Evolutionary conservation across 108 stramenopile species (phyloP), one percentile per base, ranked within the genome.

Genomic region (Nitzschia palea): DNA sequence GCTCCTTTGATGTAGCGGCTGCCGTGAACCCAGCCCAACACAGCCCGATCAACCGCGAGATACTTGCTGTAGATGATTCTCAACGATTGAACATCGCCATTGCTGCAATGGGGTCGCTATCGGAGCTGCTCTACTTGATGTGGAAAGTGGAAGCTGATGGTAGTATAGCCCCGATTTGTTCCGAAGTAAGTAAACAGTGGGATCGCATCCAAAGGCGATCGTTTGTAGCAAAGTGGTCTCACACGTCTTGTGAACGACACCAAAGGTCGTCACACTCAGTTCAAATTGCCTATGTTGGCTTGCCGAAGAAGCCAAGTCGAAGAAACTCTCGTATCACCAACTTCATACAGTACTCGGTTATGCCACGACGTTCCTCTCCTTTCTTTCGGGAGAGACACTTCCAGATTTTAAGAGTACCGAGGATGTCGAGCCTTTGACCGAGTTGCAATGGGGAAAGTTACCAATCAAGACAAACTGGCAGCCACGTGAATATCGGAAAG

Each of bases 391-490:
- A 1, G 31, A n/a, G 23, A 12, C 2, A 22, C n/a, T 48, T 26
- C 59, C 59, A 23, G 40, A 43, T 2, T 60, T 60, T 23, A 37
- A 61, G 12, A 37, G 29, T 22, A 52, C 22, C 32, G 56, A 20
- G 1, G 52, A 40, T 1, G 65, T 50, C 52, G 37, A 6, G 43
- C 4, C 22, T 14, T 53, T 71, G 40, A 2, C 20, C 1, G 36
- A 20, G 17, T 29, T 50, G 3, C 50, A 67, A 25, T 60, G 63
- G 56, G 45, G 50, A 25, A 36, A 17, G 18, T 53, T 74, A 47
- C 83, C 83, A 17, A 58, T 86, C n/a, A 59, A 51, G 14, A 70
- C 62, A 47, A 45, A 65, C 9, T 83, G 86, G 80, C 83, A 81
- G 61, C 60, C 71, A 17, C 53, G 36, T 9, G 76, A 76, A n/a